phyloP scores from a whole-genome alignment of 352 stramenopile genomes.

The Pythium aphanidermatum region DNA sequence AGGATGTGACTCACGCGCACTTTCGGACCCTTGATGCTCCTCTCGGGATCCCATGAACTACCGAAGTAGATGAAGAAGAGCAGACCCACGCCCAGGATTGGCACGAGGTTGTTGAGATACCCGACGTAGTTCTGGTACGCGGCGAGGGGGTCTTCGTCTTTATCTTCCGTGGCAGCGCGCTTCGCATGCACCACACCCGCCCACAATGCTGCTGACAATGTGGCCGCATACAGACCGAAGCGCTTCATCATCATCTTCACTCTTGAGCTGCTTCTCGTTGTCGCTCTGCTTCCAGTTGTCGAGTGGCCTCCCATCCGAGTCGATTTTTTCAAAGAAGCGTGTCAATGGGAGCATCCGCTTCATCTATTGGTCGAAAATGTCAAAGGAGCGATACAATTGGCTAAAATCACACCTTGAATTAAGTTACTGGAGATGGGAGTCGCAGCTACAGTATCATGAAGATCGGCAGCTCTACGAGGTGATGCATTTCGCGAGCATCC shows the following conservation, averaged over 20 bases:
- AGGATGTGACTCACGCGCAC: constrained; percentile 61
- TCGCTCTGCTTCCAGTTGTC: too few relatives aligned
- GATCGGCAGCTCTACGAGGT: not conserved
- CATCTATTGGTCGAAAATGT: too few relatives aligned
- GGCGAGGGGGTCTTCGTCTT: not conserved
- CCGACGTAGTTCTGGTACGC: constrained; percentile 18
- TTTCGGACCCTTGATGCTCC: constrained; percentile 21
- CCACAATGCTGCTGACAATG: too few relatives aligned
- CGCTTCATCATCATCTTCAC: constrained; percentile 1
- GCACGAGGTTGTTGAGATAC: constrained; percentile 21
- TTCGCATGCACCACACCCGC: too few relatives aligned
- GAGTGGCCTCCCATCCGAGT: too few relatives aligned
- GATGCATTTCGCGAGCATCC: constrained; percentile 71
- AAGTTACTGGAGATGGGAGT: too few relatives aligned
- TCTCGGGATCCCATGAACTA: constrained; percentile 4
- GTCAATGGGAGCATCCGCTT: too few relatives aligned
- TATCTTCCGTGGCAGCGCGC: not conserved
- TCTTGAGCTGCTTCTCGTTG: too few relatives aligned
- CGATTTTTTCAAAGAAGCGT: too few relatives aligned
- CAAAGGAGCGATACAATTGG: too few relatives aligned
- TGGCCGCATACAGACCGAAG: not conserved
- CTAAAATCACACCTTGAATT: not conserved
- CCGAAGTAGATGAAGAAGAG: constrained; percentile 17
- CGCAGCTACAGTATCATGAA: too few relatives aligned
- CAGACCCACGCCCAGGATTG: constrained; percentile 5